Evolutionary conservation across 2,329 filamentous ascomycete species (phyloP), one percentile per base, ranked within the genome.

Genomic region (Chaetomium globosum): DNA sequence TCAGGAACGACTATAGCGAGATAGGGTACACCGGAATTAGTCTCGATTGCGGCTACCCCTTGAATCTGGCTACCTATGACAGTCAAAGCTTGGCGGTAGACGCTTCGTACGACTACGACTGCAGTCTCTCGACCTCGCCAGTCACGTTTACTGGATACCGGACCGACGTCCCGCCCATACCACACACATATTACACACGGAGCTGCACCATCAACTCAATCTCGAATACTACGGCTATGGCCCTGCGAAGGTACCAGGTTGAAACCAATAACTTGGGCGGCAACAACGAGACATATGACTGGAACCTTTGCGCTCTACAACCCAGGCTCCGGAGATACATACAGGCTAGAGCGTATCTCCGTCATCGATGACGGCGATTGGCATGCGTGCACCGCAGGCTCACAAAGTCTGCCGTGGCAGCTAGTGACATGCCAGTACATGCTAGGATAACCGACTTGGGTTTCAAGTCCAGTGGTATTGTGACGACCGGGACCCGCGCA

Each of bases 161-260:
- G 7, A 39, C 30, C 16, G 13, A 3, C 3, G 26, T 28, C 4
- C 56, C 56, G 8, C 16, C 16, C 4, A 48, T 58, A 19, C 55
- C 55, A 6, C 55, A 58, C n/a, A 58, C 55, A 2, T 48, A 58
- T 26, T 58, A 58, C 16, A 26, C 39, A 8, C 36, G 23, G 16
- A 59, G 56, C n/a, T 59, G 56, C 28, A 59, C 56, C 39, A 59
- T 59, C 9, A 23, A 12, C 7, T 59, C 56, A 2, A 59, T 59
- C 7, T 21, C 19, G 1, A 49, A 23, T 23, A 49, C 56, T 6
- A 48, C 39, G 8, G 16, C 39, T 19, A 12, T 59, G 26, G 39
- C 4, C 2, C 8, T 59, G 8, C 33, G 28, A n/a, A 39, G 7
- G 10, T 59, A 59, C 12, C 39, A 12, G 10, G 49, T 49, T 10